Percentiles rank a stretch among this genome's conserved stretches.
phyloP scores from a whole-genome alignment of 2,329 filamentous ascomycete species.

The Juglanconis oblonga region DNA sequence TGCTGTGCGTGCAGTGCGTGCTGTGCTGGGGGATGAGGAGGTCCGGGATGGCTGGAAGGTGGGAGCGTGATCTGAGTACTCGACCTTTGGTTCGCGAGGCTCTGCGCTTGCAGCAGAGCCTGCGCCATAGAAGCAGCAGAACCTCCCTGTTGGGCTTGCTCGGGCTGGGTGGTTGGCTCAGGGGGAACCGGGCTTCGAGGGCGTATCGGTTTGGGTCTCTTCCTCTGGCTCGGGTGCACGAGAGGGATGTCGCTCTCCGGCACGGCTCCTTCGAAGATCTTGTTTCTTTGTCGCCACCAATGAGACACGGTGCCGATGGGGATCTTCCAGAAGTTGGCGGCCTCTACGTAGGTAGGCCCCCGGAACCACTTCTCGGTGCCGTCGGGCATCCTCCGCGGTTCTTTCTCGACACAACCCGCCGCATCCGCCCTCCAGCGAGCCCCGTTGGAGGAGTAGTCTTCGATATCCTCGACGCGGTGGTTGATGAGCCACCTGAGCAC shows the following conservation, averaged over 20 bases:
- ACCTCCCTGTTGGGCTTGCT: not conserved
- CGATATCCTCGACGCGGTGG: not conserved
- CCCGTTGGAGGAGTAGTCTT: not conserved
- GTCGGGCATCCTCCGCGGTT: not conserved
- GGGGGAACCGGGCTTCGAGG: not conserved
- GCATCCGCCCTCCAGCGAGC: not conserved
- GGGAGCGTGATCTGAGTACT: too few species aligned
- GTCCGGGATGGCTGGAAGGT: not conserved
- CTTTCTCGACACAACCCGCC: not conserved
- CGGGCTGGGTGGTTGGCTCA: not conserved
- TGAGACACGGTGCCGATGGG: not conserved
- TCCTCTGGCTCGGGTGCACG: not conserved
- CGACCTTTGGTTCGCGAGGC: too few species aligned
- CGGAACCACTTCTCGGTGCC: not conserved
- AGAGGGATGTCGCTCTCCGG: not conserved
- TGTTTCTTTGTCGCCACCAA: not conserved
- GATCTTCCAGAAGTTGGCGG: not conserved
- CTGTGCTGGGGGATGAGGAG: not conserved
- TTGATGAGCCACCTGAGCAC: constrained; percentile 1
- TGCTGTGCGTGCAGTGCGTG: not conserved
- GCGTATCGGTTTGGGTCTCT: not conserved
- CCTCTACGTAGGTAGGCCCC: not conserved
- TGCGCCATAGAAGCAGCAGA: too few species aligned
- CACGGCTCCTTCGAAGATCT: not conserved
- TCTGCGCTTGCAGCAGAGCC: too few species aligned